These are phyloP conservation scores for Helotiales sp. DNA, from an alignment of 2,329 filamentous ascomycete species.

Conservation along the genomic window DNA sequence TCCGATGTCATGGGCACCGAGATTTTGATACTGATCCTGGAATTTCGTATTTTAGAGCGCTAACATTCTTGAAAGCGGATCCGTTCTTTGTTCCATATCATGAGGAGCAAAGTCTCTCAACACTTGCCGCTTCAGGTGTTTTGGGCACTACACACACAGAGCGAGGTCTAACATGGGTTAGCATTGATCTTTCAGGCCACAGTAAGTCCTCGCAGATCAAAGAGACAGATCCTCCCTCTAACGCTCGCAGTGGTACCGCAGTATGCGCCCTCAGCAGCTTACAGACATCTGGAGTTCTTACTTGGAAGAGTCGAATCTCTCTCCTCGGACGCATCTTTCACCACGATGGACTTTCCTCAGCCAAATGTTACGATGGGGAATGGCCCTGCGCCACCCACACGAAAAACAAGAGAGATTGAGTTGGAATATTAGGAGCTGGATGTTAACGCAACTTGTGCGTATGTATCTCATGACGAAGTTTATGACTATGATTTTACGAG, in stretches of 20 bases:
- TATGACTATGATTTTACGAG: too few relatives aligned
- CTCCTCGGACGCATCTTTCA: slow-evolving; percentile 48
- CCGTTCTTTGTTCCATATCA: slow-evolving; percentile 53
- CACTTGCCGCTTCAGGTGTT: slow-evolving; percentile 69
- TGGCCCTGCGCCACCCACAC: slow-evolving; percentile 28
- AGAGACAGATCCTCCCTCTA: not conserved
- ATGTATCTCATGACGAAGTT: not conserved
- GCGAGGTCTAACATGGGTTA: slow-evolving; percentile 74
- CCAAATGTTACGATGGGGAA: slow-evolving; percentile 24
- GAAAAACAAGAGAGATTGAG: not conserved
- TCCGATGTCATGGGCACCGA: too few relatives aligned
- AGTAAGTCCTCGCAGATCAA: slow-evolving; percentile 42
- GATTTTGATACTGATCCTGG: too few relatives aligned
- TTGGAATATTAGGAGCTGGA: not conserved
- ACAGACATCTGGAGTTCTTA: slow-evolving; percentile 76
- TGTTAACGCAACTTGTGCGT: not conserved
- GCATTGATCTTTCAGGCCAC: slow-evolving; percentile 68
- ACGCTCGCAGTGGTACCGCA: slow-evolving; percentile 53
- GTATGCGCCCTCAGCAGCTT: slow-evolving; percentile 70
- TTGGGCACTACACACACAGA: slow-evolving; percentile 75
- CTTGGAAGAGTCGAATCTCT: slow-evolving; percentile 70
- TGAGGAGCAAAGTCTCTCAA: slow-evolving; percentile 69
- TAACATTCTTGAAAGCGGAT: too few relatives aligned
- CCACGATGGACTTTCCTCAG: slow-evolving; percentile 33
- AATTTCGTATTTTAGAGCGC: too few relatives aligned